Evolutionary conservation across 371 early-diverging fungal genomes (phyloP).

Genomic region (Capillidium heterosporum): DNA sequence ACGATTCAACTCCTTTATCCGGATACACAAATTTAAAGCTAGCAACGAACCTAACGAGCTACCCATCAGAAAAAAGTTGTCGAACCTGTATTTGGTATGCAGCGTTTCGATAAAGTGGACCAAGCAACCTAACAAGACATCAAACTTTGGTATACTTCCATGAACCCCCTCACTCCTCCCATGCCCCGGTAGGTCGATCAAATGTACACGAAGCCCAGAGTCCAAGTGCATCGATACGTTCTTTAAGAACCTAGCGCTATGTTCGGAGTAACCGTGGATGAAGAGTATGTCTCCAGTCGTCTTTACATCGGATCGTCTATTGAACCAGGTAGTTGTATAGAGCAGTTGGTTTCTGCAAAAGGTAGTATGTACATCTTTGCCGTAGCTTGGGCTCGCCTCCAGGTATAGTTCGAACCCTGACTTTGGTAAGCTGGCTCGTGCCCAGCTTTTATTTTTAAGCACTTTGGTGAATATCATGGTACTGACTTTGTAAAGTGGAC

Average conservation of each 20-base stretch:
- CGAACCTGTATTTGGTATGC: neutral
- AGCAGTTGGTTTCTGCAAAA: too few species aligned
- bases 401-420: too few species aligned
- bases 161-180: conserved; percentile 6
- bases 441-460: too few species aligned
- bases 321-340: too few species aligned
- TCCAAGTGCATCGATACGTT: neutral
- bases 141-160: neutral
- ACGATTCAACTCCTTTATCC: neutral
- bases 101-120: neutral
- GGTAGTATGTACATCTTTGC: too few species aligned
- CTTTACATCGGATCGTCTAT: too few species aligned
- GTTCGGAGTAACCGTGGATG: neutral
- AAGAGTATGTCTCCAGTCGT: neutral
- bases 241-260: neutral
- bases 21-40: neutral
- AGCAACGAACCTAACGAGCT: neutral
- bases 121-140: neutral
- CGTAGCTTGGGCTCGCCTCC: too few species aligned
- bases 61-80: neutral
- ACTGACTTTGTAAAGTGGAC: too few species aligned
- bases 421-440: too few species aligned
- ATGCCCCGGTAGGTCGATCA: conserved; percentile 3
- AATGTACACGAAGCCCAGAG: conserved; percentile 1
- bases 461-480: too few species aligned